Conservation (phyloP, 208 protist species). For the Acanthamoeba royreba region DNA sequence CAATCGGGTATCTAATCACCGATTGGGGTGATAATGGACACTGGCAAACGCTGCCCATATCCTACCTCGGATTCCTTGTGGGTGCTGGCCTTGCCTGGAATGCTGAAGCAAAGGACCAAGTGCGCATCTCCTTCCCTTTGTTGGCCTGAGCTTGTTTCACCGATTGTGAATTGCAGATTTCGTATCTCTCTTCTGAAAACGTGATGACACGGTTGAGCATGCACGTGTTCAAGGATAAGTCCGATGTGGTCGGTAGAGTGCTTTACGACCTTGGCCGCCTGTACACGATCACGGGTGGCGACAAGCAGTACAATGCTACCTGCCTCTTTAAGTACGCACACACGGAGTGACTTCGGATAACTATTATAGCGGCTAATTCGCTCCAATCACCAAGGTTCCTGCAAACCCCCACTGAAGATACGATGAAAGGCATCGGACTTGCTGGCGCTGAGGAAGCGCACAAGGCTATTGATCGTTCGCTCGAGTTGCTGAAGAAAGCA, state of each 20-base stretch:
- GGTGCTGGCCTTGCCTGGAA: conserved; percentile 15
- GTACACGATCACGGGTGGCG: not conserved
- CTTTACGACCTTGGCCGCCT: not conserved
- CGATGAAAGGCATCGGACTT: not conserved
- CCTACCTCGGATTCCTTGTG: not conserved
- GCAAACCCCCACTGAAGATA: not conserved
- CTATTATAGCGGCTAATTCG: too few relatives aligned
- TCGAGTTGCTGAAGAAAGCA: not conserved
- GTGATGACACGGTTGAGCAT: not conserved
- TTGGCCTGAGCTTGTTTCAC: too few relatives aligned
- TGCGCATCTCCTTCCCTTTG: too few relatives aligned
- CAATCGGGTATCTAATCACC: conserved; percentile 6
- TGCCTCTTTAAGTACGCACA: not conserved
- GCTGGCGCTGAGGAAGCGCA: not conserved
- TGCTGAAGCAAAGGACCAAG: not conserved
- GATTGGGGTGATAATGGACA: conserved; percentile 30
- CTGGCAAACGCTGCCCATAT: conserved; percentile 27
- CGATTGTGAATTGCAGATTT: not conserved
- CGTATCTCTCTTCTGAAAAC: not conserved
- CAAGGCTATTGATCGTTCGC: not conserved
- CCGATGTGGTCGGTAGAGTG: not conserved
- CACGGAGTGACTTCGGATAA: too few relatives aligned
- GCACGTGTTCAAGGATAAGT: not conserved
- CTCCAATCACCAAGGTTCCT: not conserved
- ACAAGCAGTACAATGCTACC: not conserved